Conservation (phyloP, 768 basidiomycete species). For the Cubamyces lactineus region DNA sequence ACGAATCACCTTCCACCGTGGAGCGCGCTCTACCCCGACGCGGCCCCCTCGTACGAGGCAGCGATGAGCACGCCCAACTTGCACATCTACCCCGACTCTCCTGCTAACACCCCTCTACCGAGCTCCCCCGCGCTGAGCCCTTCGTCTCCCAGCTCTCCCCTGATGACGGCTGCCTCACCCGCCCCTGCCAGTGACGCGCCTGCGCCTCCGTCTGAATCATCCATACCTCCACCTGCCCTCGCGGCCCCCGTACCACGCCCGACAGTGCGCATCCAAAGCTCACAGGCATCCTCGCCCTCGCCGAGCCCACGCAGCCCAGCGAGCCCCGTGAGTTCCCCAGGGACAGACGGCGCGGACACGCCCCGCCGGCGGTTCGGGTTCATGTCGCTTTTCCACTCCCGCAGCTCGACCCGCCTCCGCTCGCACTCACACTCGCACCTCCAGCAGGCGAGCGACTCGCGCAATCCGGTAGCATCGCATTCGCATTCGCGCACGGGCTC, state of each 20-base stretch:
- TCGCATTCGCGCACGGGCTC: not conserved
- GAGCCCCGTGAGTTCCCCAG: not conserved
- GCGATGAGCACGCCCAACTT: constrained; percentile 21
- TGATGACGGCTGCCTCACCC: not conserved
- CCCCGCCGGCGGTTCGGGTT: constrained; percentile 20
- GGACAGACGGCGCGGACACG: constrained; percentile 13
- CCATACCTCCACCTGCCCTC: not conserved
- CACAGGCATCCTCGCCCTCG: not conserved
- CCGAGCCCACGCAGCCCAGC: not conserved
- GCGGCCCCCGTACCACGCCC: not conserved
- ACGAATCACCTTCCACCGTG: not conserved
- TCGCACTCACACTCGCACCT: constrained; percentile 10
- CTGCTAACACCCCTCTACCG: constrained; percentile 5
- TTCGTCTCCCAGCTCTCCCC: not conserved
- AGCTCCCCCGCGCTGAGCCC: constrained; percentile 8
- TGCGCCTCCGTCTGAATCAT: not conserved
- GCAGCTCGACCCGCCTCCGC: constrained; percentile 13
- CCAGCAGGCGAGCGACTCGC: not conserved
- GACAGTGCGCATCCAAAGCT: not conserved
- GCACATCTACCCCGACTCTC: not conserved
- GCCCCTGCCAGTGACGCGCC: not conserved
- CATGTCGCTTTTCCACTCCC: constrained; percentile 22
- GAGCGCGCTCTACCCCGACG: constrained; percentile 5
- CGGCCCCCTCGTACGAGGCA: constrained; percentile 18
- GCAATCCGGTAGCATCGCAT: not conserved